Conservation (phyloP, 768 basidiomycete genomes). For the Kwoniella bestiolae region DNA sequence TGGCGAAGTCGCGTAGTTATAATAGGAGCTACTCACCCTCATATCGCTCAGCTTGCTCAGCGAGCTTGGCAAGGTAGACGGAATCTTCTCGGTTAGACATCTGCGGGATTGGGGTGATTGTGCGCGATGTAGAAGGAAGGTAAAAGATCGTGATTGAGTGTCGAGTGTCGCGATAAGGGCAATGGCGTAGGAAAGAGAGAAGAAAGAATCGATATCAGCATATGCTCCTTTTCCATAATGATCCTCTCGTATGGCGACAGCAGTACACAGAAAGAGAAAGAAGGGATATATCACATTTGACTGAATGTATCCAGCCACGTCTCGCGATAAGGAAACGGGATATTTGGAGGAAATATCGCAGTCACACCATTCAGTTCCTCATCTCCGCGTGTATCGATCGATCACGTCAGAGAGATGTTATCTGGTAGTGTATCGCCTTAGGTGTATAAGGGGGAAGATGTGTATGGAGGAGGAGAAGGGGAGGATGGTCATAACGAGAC, state of each 20-base stretch:
- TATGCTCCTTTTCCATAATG: no score
- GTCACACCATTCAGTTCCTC: neutral
- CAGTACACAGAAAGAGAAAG: neutral
- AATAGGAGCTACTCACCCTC: constrained; percentile 67
- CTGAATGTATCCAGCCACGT: constrained; percentile 5
- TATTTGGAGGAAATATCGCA: neutral
- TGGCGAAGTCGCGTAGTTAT: neutral
- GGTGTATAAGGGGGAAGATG: neutral
- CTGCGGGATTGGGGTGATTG: constrained; percentile 25
- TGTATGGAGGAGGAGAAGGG: neutral
- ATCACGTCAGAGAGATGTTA: constrained; percentile 1
- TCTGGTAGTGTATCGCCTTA: neutral
- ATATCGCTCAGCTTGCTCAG: constrained; percentile 99
- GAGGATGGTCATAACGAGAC: neutral
- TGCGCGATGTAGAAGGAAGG: no score
- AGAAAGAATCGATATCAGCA: neutral
- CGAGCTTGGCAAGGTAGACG: constrained; percentile 99
- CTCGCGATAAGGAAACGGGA: neutral
- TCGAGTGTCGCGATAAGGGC: no score
- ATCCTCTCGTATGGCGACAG: neutral
- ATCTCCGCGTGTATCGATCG: constrained; percentile 1
- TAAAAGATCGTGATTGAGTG: no score
- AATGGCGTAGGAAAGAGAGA: neutral
- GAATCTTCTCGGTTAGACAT: constrained; percentile 81
- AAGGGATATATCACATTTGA: neutral